Conservation (phyloP, 345 rosid genomes). For the Atalantia buxifolia region DNA sequence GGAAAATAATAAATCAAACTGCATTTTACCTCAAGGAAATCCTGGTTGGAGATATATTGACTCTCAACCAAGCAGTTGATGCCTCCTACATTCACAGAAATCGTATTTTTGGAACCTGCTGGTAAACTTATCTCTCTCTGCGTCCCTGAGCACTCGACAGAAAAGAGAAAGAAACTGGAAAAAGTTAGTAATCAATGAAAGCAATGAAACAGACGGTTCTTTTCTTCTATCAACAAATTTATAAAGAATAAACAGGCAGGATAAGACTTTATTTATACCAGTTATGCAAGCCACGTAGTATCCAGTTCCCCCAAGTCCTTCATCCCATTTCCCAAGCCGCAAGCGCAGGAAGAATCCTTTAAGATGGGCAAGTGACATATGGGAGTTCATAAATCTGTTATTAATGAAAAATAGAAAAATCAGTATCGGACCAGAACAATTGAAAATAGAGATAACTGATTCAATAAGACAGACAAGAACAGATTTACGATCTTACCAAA, state of each 20-base stretch:
- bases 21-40: constrained; percentile 65
- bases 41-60: constrained; percentile 79
- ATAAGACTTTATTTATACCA: constrained; percentile 32
- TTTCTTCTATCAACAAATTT: neutral
- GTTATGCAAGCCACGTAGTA: constrained; percentile 71
- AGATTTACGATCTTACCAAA: too few species aligned
- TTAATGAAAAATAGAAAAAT: neutral
- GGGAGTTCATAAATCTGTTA: constrained; percentile 62
- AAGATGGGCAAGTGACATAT: constrained; percentile 43
- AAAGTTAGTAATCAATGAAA: neutral
- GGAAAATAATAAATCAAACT: neutral
- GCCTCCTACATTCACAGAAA: constrained; percentile 58
- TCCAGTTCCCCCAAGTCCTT: constrained; percentile 67
- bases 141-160: constrained; percentile 24
- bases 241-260: neutral
- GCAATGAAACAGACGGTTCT: neutral
- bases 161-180: neutral
- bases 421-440: neutral
- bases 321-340: constrained; percentile 79
- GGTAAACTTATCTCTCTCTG: constrained; percentile 22
- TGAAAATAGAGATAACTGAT: neutral
- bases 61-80: constrained; percentile 57
- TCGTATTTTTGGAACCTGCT: constrained; percentile 22
- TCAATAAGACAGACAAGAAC: too few species aligned
- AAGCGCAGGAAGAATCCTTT: constrained; percentile 78